A percentile compares a stretch with the other conserved stretches of the same genome.
These are phyloP conservation scores for Hanseniaspora mollemarum DNA, from an alignment of 805 yeast genomes.

Conservation along the genomic window DNA sequence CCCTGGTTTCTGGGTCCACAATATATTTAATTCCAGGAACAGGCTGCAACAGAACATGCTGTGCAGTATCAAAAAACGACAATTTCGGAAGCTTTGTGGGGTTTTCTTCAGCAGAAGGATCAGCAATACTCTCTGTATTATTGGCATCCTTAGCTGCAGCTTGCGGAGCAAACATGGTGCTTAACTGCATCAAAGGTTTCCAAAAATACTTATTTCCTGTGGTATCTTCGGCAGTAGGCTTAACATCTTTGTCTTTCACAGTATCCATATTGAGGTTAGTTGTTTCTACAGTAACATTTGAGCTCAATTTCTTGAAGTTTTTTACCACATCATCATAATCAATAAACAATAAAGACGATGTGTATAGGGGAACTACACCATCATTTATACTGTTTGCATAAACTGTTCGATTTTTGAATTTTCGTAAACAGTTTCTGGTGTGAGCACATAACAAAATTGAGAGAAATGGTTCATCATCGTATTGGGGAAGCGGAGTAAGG, in stretches of 20 bases:
- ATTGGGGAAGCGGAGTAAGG: slow-evolving; percentile 38
- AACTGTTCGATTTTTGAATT: slow-evolving; percentile 52
- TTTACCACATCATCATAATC: slow-evolving; percentile 46
- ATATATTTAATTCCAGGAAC: slow-evolving; percentile 51
- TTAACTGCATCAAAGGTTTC: slow-evolving; percentile 38
- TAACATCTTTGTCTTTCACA: slow-evolving; percentile 8
- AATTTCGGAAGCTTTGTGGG: slow-evolving; percentile 43
- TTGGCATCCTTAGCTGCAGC: slow-evolving; percentile 18
- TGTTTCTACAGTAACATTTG: slow-evolving; percentile 7
- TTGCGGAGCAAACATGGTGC: slow-evolving; percentile 36
- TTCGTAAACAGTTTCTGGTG: slow-evolving; percentile 45
- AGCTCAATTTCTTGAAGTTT: slow-evolving; percentile 23
- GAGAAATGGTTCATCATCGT: slow-evolving; percentile 23
- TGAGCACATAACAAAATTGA: slow-evolving; percentile 57
- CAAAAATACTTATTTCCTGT: slow-evolving; percentile 22
- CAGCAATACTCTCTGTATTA: slow-evolving; percentile 14
- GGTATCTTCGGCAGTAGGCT: neutral
- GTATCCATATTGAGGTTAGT: slow-evolving; percentile 14
- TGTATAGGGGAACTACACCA: slow-evolving; percentile 71
- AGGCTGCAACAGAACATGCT: slow-evolving; percentile 57
- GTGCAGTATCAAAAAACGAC: slow-evolving; percentile 59
- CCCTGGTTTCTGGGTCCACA: slow-evolving; percentile 51
- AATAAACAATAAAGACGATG: slow-evolving; percentile 54
- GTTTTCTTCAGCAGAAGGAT: slow-evolving; percentile 17
- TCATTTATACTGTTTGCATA: slow-evolving; percentile 70